phyloP scores from a whole-genome alignment of 1,284 basidiomycete species.

The Cerrena zonata region DNA sequence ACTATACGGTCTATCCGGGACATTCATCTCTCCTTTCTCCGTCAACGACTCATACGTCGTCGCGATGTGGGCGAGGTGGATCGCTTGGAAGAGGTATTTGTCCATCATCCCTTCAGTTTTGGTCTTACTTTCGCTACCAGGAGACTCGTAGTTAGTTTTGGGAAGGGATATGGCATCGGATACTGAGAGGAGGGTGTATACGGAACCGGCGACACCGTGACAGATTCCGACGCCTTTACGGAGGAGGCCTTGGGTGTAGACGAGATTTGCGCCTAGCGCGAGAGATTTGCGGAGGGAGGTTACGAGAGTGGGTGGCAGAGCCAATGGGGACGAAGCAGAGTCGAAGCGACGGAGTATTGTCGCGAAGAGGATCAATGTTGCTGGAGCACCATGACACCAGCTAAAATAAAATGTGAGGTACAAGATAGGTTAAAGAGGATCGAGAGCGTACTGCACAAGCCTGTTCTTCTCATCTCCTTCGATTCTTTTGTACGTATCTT shows the following conservation, averaged over 20 bases:
- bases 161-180: slow-evolving; percentile 28
- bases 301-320: slow-evolving; percentile 17
- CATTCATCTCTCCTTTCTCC: slow-evolving; percentile 35
- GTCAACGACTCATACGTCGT: slow-evolving; percentile 31
- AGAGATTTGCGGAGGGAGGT: slow-evolving; percentile 29
- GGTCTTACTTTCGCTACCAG: background rate
- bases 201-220: slow-evolving; percentile 48
- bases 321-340: slow-evolving; percentile 7
- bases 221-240: slow-evolving; percentile 53
- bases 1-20: slow-evolving; percentile 47
- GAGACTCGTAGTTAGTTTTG: background rate
- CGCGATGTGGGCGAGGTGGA: slow-evolving; percentile 43
- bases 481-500: slow-evolving; percentile 15
- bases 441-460: slow-evolving; percentile 40
- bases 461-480: slow-evolving; percentile 23
- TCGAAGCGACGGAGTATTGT: slow-evolving; percentile 28
- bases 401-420: slow-evolving; percentile 21
- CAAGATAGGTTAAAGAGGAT: background rate
- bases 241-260: slow-evolving; percentile 45
- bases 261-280: slow-evolving; percentile 34
- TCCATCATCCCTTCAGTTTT: background rate
- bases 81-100: slow-evolving; percentile 32
- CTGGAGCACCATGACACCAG: slow-evolving; percentile 56
- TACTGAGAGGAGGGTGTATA: slow-evolving; percentile 45
- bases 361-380: slow-evolving; percentile 42